Base-by-base conservation (phyloP, 495 filamentous ascomycete species). In the Penicillium waksmanii region DNA sequence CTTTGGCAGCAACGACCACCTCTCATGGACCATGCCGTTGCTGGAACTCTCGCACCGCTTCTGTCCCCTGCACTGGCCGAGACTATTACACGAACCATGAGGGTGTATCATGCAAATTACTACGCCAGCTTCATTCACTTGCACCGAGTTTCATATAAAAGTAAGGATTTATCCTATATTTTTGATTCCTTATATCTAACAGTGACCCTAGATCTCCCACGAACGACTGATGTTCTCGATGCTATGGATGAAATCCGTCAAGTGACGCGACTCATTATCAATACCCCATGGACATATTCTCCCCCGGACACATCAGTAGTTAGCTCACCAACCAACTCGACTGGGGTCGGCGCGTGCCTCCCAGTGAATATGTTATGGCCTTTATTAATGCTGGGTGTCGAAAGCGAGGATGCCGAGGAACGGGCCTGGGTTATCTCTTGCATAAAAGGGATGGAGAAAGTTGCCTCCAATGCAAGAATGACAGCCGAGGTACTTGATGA, bases 281-380 rank as follows among this genome's bases (percentile, higher is more conserved):
- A 68, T 43, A 48, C 27, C 19, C 42, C 57, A 5, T 48, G 18
- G 11, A 33, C 48, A 31, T 54, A 50, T 1, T 54, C 57, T 11
- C 51, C 42, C 6, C 19, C 12, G 5, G 43, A 47, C 2, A 42
- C 23, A 7, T 21, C 51, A 11, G n/a, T 35, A 33, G 36, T 59
- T 6, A 25, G 23, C 9, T 53, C 51, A 35, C 51, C 57, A 4
- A 17, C 8, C 15, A 12, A 18, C 1, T 48, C 51, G 9, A 40
- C 11, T 13, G 38, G 23, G 15, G 60, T 59, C 17, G 57, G 68
- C 12, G 64, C 73, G 9, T 60, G 70, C 40, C 62, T 77, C n/a
- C 73, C 73, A 23, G 74, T 77, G 44, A 79, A 72, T 48, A 73
- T 76, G 68, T 57, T 75, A 33, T 77, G 75, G 73, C 73, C 74